Conservation (phyloP, 371 early-diverging fungal genomes). For the Saksenaea vasiformis region DNA sequence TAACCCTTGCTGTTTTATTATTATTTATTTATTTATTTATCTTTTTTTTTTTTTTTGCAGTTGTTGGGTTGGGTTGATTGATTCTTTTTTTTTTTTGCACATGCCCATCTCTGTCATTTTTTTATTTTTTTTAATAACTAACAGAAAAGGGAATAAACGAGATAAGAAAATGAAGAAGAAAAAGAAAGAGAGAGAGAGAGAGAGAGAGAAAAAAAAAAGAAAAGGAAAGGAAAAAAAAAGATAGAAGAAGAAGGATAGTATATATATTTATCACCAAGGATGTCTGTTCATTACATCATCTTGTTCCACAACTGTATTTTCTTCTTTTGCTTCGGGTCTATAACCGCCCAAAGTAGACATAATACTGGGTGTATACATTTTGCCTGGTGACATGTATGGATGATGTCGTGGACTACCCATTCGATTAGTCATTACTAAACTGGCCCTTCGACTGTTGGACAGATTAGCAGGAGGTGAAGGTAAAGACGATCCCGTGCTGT, state of each 20-base stretch:
- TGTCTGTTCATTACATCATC: not conserved
- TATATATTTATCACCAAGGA: not conserved
- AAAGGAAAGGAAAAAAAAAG: not conserved
- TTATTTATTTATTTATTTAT: not conserved
- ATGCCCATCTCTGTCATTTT: not conserved
- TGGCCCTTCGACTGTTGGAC: not conserved
- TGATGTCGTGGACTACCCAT: not conserved
- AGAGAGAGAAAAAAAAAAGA: not conserved
- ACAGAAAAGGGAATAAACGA: not conserved
- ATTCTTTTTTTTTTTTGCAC: not conserved
- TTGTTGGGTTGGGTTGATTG: not conserved
- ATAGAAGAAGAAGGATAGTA: not conserved
- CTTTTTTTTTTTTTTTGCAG: not conserved
- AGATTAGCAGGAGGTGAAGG: not conserved
- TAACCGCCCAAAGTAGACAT: not conserved
- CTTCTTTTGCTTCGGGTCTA: not conserved
- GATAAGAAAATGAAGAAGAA: not conserved
- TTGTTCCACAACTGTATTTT: not conserved
- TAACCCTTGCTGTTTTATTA: constrained; percentile 1
- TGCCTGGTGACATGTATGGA: constrained; percentile 2
- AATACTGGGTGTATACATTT: not conserved
- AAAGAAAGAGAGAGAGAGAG: not conserved
- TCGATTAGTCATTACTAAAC: not conserved
- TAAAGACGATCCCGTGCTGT: not conserved
- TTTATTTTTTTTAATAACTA: not conserved